Evolutionary conservation across 345 rosid species (phyloP), one percentile per base, ranked within the genome.

Genomic region (Odontarrhena argentea): DNA sequence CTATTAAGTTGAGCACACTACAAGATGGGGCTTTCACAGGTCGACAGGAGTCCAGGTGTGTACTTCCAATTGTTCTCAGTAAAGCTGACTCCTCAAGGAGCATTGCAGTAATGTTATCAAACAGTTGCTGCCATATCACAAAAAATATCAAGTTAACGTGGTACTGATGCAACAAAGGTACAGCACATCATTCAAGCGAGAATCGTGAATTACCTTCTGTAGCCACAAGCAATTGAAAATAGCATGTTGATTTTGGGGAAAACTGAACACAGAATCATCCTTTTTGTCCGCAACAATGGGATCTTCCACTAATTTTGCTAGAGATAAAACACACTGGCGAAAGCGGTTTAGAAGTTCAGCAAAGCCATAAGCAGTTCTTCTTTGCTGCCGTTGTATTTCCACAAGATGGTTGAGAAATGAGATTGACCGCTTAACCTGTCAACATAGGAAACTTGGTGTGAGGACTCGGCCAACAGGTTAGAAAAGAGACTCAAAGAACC

Each of bases 321-420:
- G 53, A 36, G 81, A 68, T 56, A 74, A 74, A 55, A 79, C 71
- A 73, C 58, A 76, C 50, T 80, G 70, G 42, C 73, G 74, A 74
- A 88, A 74, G 66, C 70, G 67, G 73, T 78, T 77, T 60, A 85
- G 71, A 69, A 69, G 77, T 69, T 78, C 78, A 32, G 86, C 68
- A 74, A 90, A 81, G 63, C 50, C 71, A 62, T 94, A 91, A 34
- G 80, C 82, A 62, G 91, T 73, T 48, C 67, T 76, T 59, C 95
- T 84, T 69, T 88, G 99, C 71, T 55, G 78, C 70, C 86, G 88
- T 76, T 91, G 97, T 69, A 91, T 75, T 65, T 69, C 74, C 58
- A 87, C 76, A 48, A 94, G 95, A 84, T 94, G 97, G 72, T 77
- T 78, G 69, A 91, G 89, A 68, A 87, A 94, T 59, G 96, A 88